phyloP scores from a whole-genome alignment of 495 filamentous ascomycete genomes.

The Aspergillus saccharolyticus region DNA sequence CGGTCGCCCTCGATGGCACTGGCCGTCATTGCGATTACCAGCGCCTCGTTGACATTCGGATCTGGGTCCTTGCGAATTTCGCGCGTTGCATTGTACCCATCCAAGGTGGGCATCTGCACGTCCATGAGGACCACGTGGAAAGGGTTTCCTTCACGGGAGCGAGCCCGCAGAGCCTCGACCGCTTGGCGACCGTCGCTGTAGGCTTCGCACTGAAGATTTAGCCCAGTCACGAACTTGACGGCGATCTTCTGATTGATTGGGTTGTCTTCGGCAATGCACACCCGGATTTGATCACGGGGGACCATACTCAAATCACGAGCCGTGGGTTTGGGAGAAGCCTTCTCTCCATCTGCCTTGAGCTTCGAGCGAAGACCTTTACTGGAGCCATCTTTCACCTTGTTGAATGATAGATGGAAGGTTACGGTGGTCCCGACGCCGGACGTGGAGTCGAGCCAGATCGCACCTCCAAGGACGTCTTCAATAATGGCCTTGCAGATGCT shows the following conservation, averaged over 20 bases:
- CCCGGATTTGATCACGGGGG: conserved; percentile 69
- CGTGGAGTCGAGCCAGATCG: conserved; percentile 73
- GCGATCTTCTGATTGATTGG: conserved; percentile 89
- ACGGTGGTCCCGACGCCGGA: conserved; percentile 77
- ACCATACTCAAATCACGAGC: conserved; percentile 60
- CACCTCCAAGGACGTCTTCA: conserved; percentile 82
- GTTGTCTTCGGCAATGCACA: conserved; percentile 91
- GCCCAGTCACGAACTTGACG: conserved; percentile 77
- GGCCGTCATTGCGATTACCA: conserved; percentile 93
- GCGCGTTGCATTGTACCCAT: conserved; percentile 89
- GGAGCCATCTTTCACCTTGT: conserved; percentile 63
- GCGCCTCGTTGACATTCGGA: conserved; percentile 64
- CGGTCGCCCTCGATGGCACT: conserved; percentile 86
- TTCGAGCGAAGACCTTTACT: conserved; percentile 56
- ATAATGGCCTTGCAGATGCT: conserved; percentile 95
- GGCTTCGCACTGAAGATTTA: conserved; percentile 77
- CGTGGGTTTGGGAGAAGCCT: conserved; percentile 24
- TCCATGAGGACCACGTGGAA: conserved; percentile 84
- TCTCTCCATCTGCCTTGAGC: conserved; percentile 28
- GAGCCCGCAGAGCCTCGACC: conserved; percentile 74
- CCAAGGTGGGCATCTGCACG: conserved; percentile 89
- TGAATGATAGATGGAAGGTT: conserved; percentile 76
- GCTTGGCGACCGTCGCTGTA: conserved; percentile 82
- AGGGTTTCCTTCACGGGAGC: conserved; percentile 61
- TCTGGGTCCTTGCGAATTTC: conserved; percentile 70